These are phyloP conservation scores for Poronia punctata DNA, from an alignment of 495 filamentous ascomycete species.

Conservation along the genomic window DNA sequence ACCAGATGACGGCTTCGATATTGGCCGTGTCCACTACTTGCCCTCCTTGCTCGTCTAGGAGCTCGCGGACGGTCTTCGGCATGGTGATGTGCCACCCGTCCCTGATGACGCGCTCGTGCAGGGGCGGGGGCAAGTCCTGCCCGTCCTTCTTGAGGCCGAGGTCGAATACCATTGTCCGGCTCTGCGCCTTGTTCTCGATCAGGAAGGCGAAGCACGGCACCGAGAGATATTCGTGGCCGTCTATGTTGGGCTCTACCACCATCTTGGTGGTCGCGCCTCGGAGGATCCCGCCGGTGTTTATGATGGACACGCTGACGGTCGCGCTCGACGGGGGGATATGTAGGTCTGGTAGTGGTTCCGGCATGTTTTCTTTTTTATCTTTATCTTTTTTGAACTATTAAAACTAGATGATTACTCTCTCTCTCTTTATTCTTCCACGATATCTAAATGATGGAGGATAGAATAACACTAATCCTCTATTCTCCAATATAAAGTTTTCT, in stretches of 20 bases:
- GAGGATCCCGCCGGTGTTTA: slow-evolving; percentile 42
- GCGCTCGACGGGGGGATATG: slow-evolving; percentile 40
- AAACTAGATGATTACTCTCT: too few species aligned
- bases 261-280: slow-evolving; percentile 19
- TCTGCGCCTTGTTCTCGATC: slow-evolving; percentile 39
- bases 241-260: slow-evolving; percentile 39
- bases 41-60: slow-evolving; percentile 40
- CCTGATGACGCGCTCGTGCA: slow-evolving; percentile 21
- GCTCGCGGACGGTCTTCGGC: slow-evolving; percentile 43
- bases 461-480: too few species aligned
- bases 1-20: slow-evolving; percentile 55
- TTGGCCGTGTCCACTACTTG: slow-evolving; percentile 34
- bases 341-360: slow-evolving; percentile 32
- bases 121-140: slow-evolving; percentile 32
- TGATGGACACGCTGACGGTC: slow-evolving; percentile 48
- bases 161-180: slow-evolving; percentile 49
- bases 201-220: slow-evolving; percentile 48
- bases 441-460: too few species aligned
- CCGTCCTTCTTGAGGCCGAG: slow-evolving; percentile 50
- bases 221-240: slow-evolving; percentile 32
- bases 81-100: slow-evolving; percentile 24
- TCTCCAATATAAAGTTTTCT: too few species aligned
- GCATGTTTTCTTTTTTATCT: too few species aligned
- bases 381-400: too few species aligned
- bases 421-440: too few species aligned